These are phyloP conservation scores for Yamadazyma songkhlaensis DNA, from an alignment of 1,139 yeast genomes.

Conservation along the genomic window DNA sequence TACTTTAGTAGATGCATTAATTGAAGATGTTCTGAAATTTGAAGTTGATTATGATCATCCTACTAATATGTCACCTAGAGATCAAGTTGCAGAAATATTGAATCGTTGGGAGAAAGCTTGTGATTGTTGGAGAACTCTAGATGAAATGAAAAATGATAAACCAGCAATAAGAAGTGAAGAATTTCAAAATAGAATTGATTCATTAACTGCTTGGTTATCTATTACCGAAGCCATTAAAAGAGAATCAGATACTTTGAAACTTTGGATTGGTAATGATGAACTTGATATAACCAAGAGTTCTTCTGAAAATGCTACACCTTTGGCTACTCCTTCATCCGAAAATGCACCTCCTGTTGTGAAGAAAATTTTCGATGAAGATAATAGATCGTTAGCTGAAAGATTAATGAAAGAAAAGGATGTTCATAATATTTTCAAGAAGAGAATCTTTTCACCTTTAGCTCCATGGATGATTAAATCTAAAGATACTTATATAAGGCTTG, in stretches of 20 bases:
- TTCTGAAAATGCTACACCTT: slow-evolving; percentile 18
- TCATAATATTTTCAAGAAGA: slow-evolving; percentile 58
- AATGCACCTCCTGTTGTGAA: slow-evolving; percentile 21
- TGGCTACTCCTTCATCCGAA: slow-evolving; percentile 29
- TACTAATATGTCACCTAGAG: slow-evolving; percentile 27
- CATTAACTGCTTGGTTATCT: slow-evolving; percentile 81
- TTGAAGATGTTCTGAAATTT: slow-evolving; percentile 70
- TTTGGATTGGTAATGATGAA: slow-evolving; percentile 82
- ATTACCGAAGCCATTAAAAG: slow-evolving; percentile 67
- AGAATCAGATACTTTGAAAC: slow-evolving; percentile 53
- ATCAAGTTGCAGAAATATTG: slow-evolving; percentile 56
- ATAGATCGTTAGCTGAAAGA: slow-evolving; percentile 75
- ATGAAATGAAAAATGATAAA: slow-evolving; percentile 76
- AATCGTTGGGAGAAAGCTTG: slow-evolving; percentile 68
- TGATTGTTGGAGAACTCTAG: slow-evolving; percentile 74
- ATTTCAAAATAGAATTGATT: slow-evolving; percentile 67
- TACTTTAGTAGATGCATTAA: slow-evolving; percentile 67
- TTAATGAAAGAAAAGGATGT: slow-evolving; percentile 85
- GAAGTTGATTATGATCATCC: slow-evolving; percentile 46
- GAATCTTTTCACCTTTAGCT: slow-evolving; percentile 58
- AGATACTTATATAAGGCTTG: slow-evolving; percentile 62
- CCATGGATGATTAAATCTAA: slow-evolving; percentile 82
- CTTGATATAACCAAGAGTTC: slow-evolving; percentile 54
- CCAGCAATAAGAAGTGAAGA: slow-evolving; percentile 67
- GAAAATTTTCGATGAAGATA: slow-evolving; percentile 55